phyloP scores from a whole-genome alignment of 1,284 basidiomycete species.

The Hemileccinum hortonii region DNA sequence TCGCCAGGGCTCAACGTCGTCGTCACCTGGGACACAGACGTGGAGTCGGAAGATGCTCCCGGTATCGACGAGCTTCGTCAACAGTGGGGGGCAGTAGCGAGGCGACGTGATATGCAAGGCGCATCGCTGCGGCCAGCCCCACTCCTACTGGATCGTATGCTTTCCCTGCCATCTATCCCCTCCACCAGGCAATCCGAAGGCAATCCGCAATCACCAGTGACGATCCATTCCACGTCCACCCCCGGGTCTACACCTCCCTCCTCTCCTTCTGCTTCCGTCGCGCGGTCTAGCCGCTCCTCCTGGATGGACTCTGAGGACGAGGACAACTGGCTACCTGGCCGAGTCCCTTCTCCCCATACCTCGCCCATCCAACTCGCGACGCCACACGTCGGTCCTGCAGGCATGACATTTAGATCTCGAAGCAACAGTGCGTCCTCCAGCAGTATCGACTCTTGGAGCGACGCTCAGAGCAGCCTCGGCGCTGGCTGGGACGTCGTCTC shows the following conservation, averaged over 20 bases:
- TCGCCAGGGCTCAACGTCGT: slow-evolving; percentile 22
- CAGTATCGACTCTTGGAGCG: slow-evolving; percentile 27
- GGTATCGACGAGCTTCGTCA: background rate
- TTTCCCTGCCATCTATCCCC: slow-evolving; percentile 28
- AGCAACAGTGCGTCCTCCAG: slow-evolving; percentile 14
- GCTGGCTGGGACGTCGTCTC: slow-evolving; percentile 29
- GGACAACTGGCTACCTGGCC: slow-evolving; percentile 1
- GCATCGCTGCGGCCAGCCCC: slow-evolving; percentile 5
- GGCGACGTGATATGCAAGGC: background rate
- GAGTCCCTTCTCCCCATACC: background rate
- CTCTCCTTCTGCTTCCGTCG: slow-evolving; percentile 13
- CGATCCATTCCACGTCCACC: slow-evolving; percentile 21
- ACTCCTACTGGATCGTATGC: slow-evolving; percentile 7
- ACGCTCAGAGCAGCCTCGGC: slow-evolving; percentile 25
- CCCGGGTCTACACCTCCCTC: slow-evolving; percentile 13
- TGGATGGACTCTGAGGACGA: slow-evolving; percentile 19
- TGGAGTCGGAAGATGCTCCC: slow-evolving; percentile 6
- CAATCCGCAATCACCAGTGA: slow-evolving; percentile 26
- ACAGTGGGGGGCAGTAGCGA: slow-evolving; percentile 14
- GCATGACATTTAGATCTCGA: slow-evolving; percentile 2
- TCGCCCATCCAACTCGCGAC: background rate
- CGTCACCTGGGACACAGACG: slow-evolving; percentile 19
- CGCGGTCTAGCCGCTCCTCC: slow-evolving; percentile 4
- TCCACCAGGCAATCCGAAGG: slow-evolving; percentile 23
- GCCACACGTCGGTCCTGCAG: background rate